These are phyloP conservation scores for Chytriomyces sp. DNA, from an alignment of 192 early-diverging fungal genomes.

Conservation along the genomic window DNA sequence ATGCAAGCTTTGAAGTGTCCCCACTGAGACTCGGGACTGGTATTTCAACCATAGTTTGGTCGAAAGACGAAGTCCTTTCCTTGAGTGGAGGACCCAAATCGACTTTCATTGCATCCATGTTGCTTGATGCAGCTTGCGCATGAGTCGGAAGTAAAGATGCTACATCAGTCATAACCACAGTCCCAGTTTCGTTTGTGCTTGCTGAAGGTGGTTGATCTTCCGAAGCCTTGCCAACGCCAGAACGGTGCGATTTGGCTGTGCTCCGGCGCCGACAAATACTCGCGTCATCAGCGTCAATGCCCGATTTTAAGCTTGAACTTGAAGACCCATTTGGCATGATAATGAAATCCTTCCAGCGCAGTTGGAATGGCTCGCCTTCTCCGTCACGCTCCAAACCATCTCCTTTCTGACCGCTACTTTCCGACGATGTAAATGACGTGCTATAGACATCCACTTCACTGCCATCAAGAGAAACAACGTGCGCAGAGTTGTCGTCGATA, in stretches of 20 bases:
- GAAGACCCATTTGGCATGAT: background rate
- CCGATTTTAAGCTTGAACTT: background rate
- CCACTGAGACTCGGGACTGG: background rate
- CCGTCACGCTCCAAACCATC: background rate
- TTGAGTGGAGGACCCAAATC: background rate
- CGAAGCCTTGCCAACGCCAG: too few species aligned
- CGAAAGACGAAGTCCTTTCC: background rate
- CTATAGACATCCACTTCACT: conserved; percentile 11
- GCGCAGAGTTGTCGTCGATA: background rate
- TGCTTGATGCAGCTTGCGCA: too few species aligned
- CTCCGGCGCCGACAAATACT: too few species aligned
- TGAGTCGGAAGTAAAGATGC: too few species aligned
- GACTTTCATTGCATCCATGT: background rate
- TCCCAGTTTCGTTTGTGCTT: too few species aligned
- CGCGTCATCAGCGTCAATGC: too few species aligned
- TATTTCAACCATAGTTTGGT: background rate
- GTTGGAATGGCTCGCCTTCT: background rate
- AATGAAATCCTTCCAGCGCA: conserved; percentile 10
- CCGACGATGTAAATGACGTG: background rate
- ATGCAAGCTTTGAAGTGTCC: background rate
- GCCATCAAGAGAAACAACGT: background rate
- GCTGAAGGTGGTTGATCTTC: too few species aligned
- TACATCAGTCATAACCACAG: too few species aligned
- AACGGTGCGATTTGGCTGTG: too few species aligned
- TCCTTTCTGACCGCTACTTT: background rate